phyloP scores from a whole-genome alignment of 441 rosid species.

The Flueggea neowawraea region DNA sequence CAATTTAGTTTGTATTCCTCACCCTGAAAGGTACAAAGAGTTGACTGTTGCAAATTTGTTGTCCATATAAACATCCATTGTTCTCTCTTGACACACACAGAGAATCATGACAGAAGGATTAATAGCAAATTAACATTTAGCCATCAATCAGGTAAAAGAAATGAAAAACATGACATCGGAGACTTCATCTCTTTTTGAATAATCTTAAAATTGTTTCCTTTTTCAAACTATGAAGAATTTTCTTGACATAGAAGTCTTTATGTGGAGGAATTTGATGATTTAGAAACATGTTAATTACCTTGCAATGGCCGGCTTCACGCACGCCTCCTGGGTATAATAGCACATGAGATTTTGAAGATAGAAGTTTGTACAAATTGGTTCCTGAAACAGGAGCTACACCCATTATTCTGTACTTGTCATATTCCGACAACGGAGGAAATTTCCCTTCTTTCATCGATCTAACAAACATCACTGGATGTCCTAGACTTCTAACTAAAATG shows the following conservation, averaged over 20 bases:
- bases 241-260: no score
- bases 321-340: constrained; percentile 69
- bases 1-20: constrained; percentile 67
- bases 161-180: no score
- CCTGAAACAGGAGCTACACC: constrained; percentile 64
- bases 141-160: no score
- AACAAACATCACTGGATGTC: constrained; percentile 53
- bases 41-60: not conserved
- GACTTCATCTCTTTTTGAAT: no score
- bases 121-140: no score
- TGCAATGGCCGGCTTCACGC: constrained; percentile 70
- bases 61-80: not conserved
- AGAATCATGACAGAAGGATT: no score
- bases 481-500: constrained; percentile 55
- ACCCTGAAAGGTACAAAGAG: constrained; percentile 29
- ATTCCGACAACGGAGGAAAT: constrained; percentile 19
- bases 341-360: constrained; percentile 53
- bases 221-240: no score
- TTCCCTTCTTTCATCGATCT: constrained; percentile 8
- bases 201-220: no score
- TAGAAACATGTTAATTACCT: constrained; percentile 26
- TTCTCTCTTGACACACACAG: no score
- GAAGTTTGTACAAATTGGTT: constrained; percentile 43
- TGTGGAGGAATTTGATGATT: not conserved
- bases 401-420: constrained; percentile 45